These are phyloP conservation scores for Lentinula sp. DNA, from an alignment of 768 basidiomycete genomes.

Conservation along the genomic window DNA sequence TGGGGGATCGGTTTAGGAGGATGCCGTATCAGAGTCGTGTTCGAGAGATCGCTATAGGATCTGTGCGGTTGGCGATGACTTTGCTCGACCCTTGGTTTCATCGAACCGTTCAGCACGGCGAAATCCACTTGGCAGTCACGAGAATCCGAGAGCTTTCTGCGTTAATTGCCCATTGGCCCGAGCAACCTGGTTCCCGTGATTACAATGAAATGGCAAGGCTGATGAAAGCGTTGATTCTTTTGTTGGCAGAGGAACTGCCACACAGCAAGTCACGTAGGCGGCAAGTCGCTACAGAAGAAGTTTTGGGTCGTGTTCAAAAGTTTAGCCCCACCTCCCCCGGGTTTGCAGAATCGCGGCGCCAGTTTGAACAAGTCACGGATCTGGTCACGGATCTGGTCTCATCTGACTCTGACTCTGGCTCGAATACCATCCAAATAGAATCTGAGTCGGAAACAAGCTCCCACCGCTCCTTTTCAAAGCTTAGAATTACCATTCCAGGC, in stretches of 20 bases:
- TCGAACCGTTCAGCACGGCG: constrained; percentile 31
- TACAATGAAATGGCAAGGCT: constrained; percentile 57
- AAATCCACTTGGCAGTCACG: constrained; percentile 15
- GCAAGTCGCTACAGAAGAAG: constrained; percentile 31
- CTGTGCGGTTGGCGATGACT: constrained; percentile 60
- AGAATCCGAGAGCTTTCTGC: constrained; percentile 35
- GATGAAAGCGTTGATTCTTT: constrained; percentile 50
- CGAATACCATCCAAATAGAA: neutral
- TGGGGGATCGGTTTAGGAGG: constrained; percentile 56
- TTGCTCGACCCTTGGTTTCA: constrained; percentile 72
- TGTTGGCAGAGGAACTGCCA: constrained; percentile 61
- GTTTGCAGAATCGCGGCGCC: neutral
- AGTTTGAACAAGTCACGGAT: neutral
- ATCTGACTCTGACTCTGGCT: neutral
- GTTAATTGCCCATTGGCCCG: constrained; percentile 59
- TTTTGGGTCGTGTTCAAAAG: constrained; percentile 35
- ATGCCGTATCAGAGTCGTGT: constrained; percentile 50
- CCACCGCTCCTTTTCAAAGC: constrained; percentile 8
- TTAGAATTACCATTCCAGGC: neutral
- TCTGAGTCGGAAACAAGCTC: constrained; percentile 8
- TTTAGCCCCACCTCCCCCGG: constrained; percentile 7
- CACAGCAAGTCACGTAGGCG: constrained; percentile 36
- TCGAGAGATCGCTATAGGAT: constrained; percentile 60
- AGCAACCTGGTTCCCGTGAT: constrained; percentile 60
- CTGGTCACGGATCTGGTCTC: neutral